Percentiles rank a stretch among this genome's conserved stretches.
phyloP scores from a whole-genome alignment of 148 eudicot genomes.

The Camellia lanceoleosa region DNA sequence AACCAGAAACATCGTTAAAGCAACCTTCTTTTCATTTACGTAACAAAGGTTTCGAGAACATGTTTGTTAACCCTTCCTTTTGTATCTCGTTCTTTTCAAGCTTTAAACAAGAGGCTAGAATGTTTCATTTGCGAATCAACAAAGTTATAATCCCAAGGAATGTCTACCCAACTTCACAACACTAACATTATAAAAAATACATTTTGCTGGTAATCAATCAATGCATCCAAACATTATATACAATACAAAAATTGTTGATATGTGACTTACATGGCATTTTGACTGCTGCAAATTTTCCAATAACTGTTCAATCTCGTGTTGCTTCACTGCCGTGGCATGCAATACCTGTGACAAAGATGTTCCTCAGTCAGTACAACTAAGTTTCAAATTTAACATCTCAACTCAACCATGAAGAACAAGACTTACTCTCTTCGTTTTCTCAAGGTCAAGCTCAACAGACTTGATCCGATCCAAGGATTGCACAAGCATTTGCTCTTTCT shows the following conservation, averaged over 20 bases:
- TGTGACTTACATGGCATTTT: conserved; percentile 50
- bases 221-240: background rate
- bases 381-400: conserved; percentile 4
- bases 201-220: background rate
- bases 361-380: background rate
- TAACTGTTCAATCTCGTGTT: conserved; percentile 49
- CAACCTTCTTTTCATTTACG: background rate
- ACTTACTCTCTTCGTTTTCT: conserved; percentile 66
- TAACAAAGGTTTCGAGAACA: background rate
- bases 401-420: background rate
- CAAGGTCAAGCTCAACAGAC: conserved; percentile 67
- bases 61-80: background rate
- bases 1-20: background rate
- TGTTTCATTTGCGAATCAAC: too few relatives aligned
- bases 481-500: conserved; percentile 65
- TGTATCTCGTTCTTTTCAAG: background rate
- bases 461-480: conserved; percentile 69
- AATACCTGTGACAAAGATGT: conserved; percentile 40
- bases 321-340: conserved; percentile 60
- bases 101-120: background rate
- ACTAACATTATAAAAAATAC: too few relatives aligned
- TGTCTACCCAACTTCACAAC: too few relatives aligned
- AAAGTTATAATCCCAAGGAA: too few relatives aligned
- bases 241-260: background rate
- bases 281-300: conserved; percentile 52